Conservation (phyloP, 129 eudicot genomes). For the Flaveria brownii region DNA sequence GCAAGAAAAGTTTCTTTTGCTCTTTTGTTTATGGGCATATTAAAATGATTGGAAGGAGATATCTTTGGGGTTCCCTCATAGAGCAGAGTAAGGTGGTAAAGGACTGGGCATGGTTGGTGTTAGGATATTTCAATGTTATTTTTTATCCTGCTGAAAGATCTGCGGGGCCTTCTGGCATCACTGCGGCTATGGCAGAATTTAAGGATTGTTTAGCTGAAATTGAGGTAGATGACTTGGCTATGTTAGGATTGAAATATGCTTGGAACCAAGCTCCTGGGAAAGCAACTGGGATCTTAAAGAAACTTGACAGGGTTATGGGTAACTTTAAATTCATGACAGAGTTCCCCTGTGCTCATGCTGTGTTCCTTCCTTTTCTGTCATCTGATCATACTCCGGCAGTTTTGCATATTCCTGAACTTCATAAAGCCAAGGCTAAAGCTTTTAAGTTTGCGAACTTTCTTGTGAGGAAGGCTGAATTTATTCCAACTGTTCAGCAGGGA, state of each 20-base stretch:
- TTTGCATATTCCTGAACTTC: too few species aligned
- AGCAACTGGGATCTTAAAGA: background rate
- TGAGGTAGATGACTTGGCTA: background rate
- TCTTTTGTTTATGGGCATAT: background rate
- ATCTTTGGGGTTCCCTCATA: background rate
- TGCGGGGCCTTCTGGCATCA: background rate
- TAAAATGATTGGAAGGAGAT: background rate
- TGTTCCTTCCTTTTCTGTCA: too few species aligned
- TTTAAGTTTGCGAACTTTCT: too few species aligned
- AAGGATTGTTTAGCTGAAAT: background rate
- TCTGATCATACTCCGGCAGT: too few species aligned
- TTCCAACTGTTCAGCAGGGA: background rate
- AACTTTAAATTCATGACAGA: too few species aligned
- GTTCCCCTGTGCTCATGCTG: too few species aligned
- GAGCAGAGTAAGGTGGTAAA: too few species aligned
- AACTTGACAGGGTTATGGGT: background rate
- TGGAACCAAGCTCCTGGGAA: background rate
- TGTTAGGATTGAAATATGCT: background rate
- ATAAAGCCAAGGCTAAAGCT: too few species aligned
- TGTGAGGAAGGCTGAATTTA: too few species aligned
- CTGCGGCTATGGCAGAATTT: background rate
- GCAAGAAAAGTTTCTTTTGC: background rate
- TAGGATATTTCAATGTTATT: background rate
- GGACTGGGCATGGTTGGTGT: too few species aligned
- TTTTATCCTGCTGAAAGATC: background rate